These are phyloP conservation scores for Lepraria neglecta DNA, from an alignment of 495 filamentous ascomycete species.

Conservation along the genomic window DNA sequence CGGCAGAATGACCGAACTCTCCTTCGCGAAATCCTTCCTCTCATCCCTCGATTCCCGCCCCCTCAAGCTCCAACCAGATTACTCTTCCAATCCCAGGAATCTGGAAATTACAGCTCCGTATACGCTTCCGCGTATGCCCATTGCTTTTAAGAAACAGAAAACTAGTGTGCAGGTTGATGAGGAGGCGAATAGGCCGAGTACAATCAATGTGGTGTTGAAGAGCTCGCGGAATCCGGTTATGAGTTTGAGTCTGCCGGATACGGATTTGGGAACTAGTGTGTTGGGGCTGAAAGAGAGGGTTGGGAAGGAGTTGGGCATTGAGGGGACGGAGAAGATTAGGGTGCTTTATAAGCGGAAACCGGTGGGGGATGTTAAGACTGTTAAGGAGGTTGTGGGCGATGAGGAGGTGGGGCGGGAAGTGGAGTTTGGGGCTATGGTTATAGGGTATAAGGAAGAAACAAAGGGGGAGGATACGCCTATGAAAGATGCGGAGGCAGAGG, in stretches of 20 bases:
- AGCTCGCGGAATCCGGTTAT: conserved; percentile 67
- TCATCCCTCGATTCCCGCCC: conserved; percentile 67
- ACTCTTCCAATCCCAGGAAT: conserved; percentile 74
- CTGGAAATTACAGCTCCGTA: conserved; percentile 43
- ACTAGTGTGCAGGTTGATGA: background rate
- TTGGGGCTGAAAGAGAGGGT: conserved; percentile 66
- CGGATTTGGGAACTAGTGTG: conserved; percentile 58
- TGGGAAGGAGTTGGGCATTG: conserved; percentile 30
- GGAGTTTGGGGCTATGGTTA: conserved; percentile 81
- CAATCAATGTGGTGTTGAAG: conserved; percentile 56
- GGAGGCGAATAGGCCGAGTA: conserved; percentile 2
- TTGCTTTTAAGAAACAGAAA: background rate
- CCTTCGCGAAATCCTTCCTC: conserved; percentile 80
- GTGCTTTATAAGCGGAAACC: conserved; percentile 80
- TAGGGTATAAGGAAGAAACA: conserved; percentile 40
- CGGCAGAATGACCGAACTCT: conserved; percentile 69
- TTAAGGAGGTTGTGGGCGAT: conserved; percentile 46
- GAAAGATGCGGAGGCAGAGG: conserved; percentile 22
- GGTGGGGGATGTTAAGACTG: conserved; percentile 59
- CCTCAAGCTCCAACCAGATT: conserved; percentile 69
- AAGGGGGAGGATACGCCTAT: conserved; percentile 29
- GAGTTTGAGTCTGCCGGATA: conserved; percentile 52
- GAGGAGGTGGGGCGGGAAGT: conserved; percentile 50
- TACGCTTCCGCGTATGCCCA: conserved; percentile 25
- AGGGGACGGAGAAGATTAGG: conserved; percentile 61